These are phyloP conservation scores for Mycena pura DNA, from an alignment of 768 basidiomycete genomes.

Conservation along the genomic window DNA sequence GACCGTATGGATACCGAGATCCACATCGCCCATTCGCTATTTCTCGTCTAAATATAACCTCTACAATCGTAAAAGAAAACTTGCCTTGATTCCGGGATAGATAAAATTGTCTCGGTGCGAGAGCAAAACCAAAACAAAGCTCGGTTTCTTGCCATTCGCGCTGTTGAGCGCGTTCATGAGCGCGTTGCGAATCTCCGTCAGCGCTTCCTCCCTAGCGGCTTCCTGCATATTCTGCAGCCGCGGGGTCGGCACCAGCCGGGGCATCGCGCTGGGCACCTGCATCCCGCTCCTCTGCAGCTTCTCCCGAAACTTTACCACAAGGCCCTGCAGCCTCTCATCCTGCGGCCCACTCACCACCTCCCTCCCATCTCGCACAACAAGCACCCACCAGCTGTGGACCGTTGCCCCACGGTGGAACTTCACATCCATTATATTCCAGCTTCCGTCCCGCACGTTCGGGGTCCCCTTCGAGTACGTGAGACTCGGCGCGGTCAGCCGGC, in stretches of 20 bases:
- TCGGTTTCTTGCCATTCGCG: conserved; percentile 48
- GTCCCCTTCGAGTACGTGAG: conserved; percentile 60
- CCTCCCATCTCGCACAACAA: conserved; percentile 63
- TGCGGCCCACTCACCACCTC: conserved; percentile 44
- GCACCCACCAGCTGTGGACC: conserved; percentile 68
- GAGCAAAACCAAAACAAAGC: conserved; percentile 74
- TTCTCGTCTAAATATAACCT: background rate
- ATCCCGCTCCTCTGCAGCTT: conserved; percentile 72
- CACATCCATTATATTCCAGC: conserved; percentile 80
- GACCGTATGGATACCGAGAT: conserved; percentile 78
- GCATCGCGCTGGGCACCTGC: conserved; percentile 44
- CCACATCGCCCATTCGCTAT: conserved; percentile 71
- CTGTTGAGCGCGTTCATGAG: conserved; percentile 41
- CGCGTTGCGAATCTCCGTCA: conserved; percentile 46
- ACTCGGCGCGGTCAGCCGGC: conserved; percentile 65
- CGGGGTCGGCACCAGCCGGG: conserved; percentile 44
- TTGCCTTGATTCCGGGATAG: conserved; percentile 79
- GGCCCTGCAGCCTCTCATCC: conserved; percentile 47
- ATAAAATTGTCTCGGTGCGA: conserved; percentile 74
- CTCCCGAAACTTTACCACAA: conserved; percentile 58
- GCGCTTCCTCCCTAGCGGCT: conserved; percentile 44
- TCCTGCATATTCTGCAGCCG: conserved; percentile 37
- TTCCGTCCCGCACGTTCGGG: conserved; percentile 58
- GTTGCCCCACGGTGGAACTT: conserved; percentile 65
- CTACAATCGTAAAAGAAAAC: background rate